A percentile compares a stretch with the other conserved stretches of the same genome.
These are phyloP conservation scores for Aspergillus ochraceus DNA, from an alignment of 2,329 filamentous ascomycete species.

Conservation along the genomic window DNA sequence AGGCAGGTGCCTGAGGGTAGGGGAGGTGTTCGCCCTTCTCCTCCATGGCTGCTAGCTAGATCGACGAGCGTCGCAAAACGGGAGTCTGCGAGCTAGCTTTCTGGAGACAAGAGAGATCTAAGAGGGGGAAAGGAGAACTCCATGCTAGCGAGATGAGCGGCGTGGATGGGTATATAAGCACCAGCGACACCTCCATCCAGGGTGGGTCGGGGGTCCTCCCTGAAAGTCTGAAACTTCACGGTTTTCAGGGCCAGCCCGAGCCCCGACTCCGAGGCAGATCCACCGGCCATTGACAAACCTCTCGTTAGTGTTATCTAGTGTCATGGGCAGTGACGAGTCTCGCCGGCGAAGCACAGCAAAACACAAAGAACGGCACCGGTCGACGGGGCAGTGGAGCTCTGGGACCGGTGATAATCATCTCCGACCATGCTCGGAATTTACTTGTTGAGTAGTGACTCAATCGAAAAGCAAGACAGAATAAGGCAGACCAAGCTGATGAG, in stretches of 20 bases:
- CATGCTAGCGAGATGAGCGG: background rate
- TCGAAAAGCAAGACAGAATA: too few relatives aligned
- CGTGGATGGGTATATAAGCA: slow-evolving; percentile 13
- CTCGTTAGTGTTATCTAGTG: background rate
- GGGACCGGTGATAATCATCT: background rate
- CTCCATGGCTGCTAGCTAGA: slow-evolving; percentile 9
- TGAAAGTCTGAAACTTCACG: background rate
- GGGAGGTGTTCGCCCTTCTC: slow-evolving; percentile 6
- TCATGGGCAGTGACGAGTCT: background rate
- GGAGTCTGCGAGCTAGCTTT: background rate
- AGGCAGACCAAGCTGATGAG: background rate
- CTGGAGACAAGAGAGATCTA: background rate
- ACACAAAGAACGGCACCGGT: background rate
- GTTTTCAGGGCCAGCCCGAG: background rate
- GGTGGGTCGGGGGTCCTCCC: slow-evolving; percentile 6
- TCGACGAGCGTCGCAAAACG: slow-evolving; percentile 1
- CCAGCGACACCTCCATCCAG: background rate
- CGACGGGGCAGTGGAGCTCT: background rate
- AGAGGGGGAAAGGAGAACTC: background rate
- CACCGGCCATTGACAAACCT: slow-evolving; percentile 3
- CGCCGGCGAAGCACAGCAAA: background rate
- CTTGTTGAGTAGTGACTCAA: too few relatives aligned
- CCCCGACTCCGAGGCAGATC: slow-evolving; percentile 5
- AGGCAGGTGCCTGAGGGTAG: slow-evolving; percentile 7
- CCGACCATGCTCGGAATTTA: background rate